These are phyloP conservation scores for Amanita pseudoporphyria DNA, from an alignment of 768 basidiomycete genomes.

Conservation along the genomic window DNA sequence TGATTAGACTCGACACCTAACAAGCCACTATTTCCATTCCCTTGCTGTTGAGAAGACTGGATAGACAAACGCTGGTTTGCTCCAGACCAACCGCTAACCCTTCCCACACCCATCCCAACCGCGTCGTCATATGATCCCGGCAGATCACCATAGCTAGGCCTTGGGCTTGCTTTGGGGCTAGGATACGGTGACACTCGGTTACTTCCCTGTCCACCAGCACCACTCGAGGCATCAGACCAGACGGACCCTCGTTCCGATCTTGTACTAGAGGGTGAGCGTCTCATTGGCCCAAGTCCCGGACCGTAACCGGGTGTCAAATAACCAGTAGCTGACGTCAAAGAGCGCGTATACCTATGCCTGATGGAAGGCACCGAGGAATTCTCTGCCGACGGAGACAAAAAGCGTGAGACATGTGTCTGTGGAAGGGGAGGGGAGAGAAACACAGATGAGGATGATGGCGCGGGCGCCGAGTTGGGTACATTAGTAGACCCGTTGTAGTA, in stretches of 20 bases:
- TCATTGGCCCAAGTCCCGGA: constrained; percentile 22
- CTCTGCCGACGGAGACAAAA: background rate
- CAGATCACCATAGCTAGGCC: constrained; percentile 43
- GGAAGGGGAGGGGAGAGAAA: background rate
- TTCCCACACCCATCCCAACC: background rate
- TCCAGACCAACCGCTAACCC: background rate
- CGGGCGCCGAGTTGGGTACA: constrained; percentile 1
- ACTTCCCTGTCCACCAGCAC: constrained; percentile 1
- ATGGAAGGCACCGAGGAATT: background rate
- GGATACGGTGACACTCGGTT: constrained; percentile 53
- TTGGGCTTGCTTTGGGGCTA: constrained; percentile 56
- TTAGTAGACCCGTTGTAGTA: background rate
- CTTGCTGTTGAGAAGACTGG: background rate
- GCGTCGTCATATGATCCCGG: constrained; percentile 22
- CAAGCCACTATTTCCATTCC: background rate
- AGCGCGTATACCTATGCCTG: background rate
- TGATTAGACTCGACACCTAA: background rate
- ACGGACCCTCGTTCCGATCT: constrained; percentile 31
- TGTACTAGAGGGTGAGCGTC: constrained; percentile 33
- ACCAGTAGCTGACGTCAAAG: background rate
- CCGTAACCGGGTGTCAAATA: constrained; percentile 1
- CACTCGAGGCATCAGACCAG: constrained; percentile 15
- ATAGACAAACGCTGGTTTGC: background rate
- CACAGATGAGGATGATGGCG: background rate
- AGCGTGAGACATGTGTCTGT: background rate